Percentiles rank a stretch among this genome's conserved stretches.
Conservation (phyloP, 176 grass and related monocot species). For the Aegilops longissima region DNA sequence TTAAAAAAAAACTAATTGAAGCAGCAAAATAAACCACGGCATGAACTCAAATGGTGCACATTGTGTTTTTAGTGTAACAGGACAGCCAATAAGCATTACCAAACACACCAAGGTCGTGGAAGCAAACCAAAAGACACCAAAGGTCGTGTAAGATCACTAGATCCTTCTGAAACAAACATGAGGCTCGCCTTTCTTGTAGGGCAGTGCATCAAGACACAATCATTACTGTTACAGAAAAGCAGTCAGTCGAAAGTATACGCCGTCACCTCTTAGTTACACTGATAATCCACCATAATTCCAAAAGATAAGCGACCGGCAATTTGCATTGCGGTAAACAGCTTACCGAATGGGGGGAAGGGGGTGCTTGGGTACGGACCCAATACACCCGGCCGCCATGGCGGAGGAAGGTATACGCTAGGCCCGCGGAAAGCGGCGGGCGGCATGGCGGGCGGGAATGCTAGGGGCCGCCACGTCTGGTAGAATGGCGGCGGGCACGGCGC, state of each 20-base stretch:
- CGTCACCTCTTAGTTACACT: not conserved
- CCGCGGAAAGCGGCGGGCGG: slow-evolving; percentile 24
- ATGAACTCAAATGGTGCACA: not conserved
- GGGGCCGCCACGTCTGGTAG: slow-evolving; percentile 25
- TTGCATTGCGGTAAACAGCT: not conserved
- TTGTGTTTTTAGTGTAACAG: slow-evolving; percentile 21
- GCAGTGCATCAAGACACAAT: slow-evolving; percentile 29
- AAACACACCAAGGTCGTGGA: slow-evolving; percentile 21
- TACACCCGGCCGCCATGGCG: not conserved
- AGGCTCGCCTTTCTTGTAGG: slow-evolving; percentile 24
- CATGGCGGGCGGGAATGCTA: slow-evolving; percentile 15
- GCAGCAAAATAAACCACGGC: slow-evolving; percentile 6
- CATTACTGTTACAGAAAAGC: slow-evolving; percentile 45
- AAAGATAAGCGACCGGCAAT: not conserved
- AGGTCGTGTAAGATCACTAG: slow-evolving; percentile 22
- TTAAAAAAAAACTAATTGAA: slow-evolving; percentile 1
- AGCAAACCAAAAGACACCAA: slow-evolving; percentile 20
- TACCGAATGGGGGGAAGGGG: not conserved
- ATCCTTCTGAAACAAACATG: slow-evolving; percentile 39
- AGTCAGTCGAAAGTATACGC: not conserved
- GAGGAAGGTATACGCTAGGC: not conserved
- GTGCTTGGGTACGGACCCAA: not conserved
- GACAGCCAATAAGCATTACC: not conserved
- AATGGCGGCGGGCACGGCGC: slow-evolving; percentile 13
- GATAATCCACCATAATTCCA: not conserved